phyloP scores from a whole-genome alignment of 345 rosid genomes.

The Citrus medica region DNA sequence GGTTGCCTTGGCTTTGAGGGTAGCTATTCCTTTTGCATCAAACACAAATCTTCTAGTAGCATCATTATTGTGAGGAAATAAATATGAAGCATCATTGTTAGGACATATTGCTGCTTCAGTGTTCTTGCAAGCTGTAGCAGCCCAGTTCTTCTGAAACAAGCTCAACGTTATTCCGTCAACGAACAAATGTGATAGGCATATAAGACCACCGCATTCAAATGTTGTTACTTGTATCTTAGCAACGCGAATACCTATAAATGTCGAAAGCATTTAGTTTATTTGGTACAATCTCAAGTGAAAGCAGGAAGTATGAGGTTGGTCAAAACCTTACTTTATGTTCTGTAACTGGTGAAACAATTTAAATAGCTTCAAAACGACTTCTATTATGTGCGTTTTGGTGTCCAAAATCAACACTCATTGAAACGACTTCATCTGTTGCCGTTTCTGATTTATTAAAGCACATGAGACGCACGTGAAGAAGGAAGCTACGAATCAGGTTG shows the following conservation, averaged over 20 bases:
- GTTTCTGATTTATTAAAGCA: too few relatives aligned
- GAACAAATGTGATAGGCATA: background rate
- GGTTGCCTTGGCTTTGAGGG: conserved; percentile 29
- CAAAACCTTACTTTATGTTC: too few relatives aligned
- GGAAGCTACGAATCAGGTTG: too few relatives aligned
- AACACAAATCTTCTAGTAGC: conserved; percentile 40
- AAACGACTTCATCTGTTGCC: too few relatives aligned
- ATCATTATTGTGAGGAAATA: conserved; percentile 21
- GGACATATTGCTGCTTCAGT: background rate
- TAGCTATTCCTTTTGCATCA: conserved; percentile 28
- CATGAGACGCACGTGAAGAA: too few relatives aligned
- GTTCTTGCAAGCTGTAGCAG: background rate
- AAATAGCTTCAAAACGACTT: too few relatives aligned
- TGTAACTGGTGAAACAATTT: too few relatives aligned
- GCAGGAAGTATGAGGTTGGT: too few relatives aligned
- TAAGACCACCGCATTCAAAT: background rate
- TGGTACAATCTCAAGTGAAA: too few relatives aligned
- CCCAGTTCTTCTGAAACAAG: background rate
- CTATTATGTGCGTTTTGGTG: too few relatives aligned
- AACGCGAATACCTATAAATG: background rate
- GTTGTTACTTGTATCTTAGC: background rate
- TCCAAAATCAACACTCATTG: too few relatives aligned
- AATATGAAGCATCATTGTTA: conserved; percentile 23
- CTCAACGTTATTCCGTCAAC: background rate
- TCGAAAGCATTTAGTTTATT: too few relatives aligned